Base-by-base conservation (phyloP, 2,329 filamentous ascomycete species). In the Fusarium compactum region DNA sequence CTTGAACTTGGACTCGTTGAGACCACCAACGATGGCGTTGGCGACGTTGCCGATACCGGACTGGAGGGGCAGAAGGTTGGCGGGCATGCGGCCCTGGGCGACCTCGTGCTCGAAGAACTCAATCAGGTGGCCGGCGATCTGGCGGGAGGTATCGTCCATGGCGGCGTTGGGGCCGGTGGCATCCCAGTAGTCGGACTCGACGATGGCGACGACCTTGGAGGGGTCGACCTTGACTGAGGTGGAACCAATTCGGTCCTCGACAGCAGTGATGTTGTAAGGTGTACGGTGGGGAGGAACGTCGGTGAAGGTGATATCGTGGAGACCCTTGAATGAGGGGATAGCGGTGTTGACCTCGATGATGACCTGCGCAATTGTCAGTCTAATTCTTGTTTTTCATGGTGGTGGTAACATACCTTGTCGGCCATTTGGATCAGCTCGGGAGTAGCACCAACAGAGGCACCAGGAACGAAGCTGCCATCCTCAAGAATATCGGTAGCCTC, bases 1-100 rank as follows among this genome's bases (percentile, higher is more conserved):
- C 78, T 89, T 88, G 86, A 97, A 97, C 80, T 95, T 91, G 71
- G 92, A 92, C 65, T 91, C 88, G 70, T 90, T 88, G 59, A 97
- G 88, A 16, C 94, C 94, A 65, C 94, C 93, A 64, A 97, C 90
- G 68, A 97, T 94, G 40, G 94, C 94, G 80, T 97, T 97, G 80
- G 94, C 94, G 73, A 97, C 97, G 84, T 97, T 97, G 70, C 94
- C 94, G 73, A 97, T 97, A 46, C 94, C 94, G 14, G 92, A 95
- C 80, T 97, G 93, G 20, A 97, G 86, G 3, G 93, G 93, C 2
- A 96, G 85, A 3, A 97, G 87, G 77, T 90, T 93, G 73, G 87
- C 81, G 4, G 94, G 94, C 54, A 97, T 87, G 41, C 94, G 90
- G 68, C 91, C 94, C 70, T 91, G 90, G 29, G 84, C 82, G 56